Percentiles rank a stretch among this genome's conserved stretches.
phyloP scores from a whole-genome alignment of 345 rosid species.

The Eucalyptus regnans region DNA sequence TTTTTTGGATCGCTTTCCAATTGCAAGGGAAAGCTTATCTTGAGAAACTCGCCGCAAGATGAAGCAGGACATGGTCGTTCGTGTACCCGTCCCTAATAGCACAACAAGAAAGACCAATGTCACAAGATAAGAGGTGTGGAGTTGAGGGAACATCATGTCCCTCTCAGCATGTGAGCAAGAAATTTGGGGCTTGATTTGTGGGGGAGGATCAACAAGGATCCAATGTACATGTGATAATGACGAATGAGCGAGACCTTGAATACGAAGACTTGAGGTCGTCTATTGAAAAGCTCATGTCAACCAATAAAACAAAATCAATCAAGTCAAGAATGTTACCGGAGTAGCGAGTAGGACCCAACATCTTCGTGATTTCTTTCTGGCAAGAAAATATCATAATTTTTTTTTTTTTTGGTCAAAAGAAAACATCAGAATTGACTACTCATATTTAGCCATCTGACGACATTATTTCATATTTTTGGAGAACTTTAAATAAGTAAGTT shows the following conservation, averaged over 20 bases:
- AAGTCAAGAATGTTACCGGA: rapidly evolving
- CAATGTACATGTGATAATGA: no score
- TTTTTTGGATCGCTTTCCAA: rapidly evolving
- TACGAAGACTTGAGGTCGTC: not conserved
- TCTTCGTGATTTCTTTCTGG: not conserved
- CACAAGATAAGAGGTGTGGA: rapidly evolving
- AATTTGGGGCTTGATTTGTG: no score
- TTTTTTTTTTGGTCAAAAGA: no score
- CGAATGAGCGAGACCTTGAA: not conserved
- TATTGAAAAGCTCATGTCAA: not conserved
- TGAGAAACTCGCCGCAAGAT: no score
- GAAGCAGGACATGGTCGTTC: no score
- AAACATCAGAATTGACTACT: not conserved
- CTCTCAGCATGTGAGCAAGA: no score
- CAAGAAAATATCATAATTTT: not conserved
- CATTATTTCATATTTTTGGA: not conserved
- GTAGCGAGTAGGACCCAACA: not conserved
- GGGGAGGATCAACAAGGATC: no score
- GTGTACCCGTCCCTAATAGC: no score
- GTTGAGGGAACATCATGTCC: no score
- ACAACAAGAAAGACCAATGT: no score
- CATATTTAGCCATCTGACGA: rapidly evolving
- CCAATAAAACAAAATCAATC: not conserved
- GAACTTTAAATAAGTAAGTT: not conserved
- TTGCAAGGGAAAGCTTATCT: no score